Evolutionary conservation across 345 rosid genomes (phyloP).

Genomic region (Brassica rapa): DNA sequence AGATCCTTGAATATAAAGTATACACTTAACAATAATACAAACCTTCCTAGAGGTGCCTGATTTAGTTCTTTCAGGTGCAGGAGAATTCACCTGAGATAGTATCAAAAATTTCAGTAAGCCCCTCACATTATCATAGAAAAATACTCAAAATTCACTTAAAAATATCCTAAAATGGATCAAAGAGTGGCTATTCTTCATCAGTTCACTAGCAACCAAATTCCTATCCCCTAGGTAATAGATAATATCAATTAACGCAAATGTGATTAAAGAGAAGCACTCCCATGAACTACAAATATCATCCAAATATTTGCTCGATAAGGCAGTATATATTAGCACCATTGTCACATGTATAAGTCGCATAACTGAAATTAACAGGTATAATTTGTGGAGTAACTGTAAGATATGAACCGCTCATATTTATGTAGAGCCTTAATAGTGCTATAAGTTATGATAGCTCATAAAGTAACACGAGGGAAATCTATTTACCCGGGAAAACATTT

Average conservation of each 20-base stretch:
- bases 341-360: too few species aligned
- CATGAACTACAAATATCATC: too few species aligned
- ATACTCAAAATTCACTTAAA: neutral
- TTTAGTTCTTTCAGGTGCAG: constrained; percentile 66
- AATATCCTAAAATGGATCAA: neutral
- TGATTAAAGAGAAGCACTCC: neutral
- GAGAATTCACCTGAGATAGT: constrained; percentile 63
- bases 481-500: constrained; percentile 4
- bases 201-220: constrained; percentile 13
- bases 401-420: neutral
- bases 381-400: constrained; percentile 5
- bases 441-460: constrained; percentile 1
- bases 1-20: constrained; percentile 12
- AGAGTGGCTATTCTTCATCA: constrained; percentile 10
- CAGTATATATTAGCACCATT: too few species aligned
- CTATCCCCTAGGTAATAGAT: constrained; percentile 15
- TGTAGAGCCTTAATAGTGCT: too few species aligned
- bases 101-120: constrained; percentile 16
- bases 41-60: constrained; percentile 92
- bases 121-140: constrained; percentile 9
- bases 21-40: constrained; percentile 31
- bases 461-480: neutral
- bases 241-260: neutral
- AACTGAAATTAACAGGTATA: too few species aligned
- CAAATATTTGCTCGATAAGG: too few species aligned